Base-by-base conservation (phyloP, 768 basidiomycete genomes). In the Naganishia onofrii region DNA sequence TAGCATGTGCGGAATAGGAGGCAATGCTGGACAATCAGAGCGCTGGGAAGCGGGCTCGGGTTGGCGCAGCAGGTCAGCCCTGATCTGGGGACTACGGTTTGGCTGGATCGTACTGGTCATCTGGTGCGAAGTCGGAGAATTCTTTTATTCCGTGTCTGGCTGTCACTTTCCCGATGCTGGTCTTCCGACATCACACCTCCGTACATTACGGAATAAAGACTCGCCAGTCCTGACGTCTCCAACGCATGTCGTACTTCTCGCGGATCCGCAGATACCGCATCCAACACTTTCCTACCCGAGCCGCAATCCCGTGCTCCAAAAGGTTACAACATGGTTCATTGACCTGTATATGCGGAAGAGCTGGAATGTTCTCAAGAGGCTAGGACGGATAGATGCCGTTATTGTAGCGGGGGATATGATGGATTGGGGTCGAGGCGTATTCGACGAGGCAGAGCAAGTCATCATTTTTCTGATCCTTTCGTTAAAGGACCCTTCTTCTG, bases 371-470 rank as follows among this genome's bases (percentile, higher is more conserved):
- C 87, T 87, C 3, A 83, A 86, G 64, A 81, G 83, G 7, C 83
- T 86, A 66, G 82, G 79, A 31, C 76, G 80, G 29, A 90, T 93
- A 8, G 87, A 95, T 77, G 85, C 82, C 17, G 86, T 95, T 5
- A 82, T 96, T 1, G 90, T 95, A 72, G 83, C 93, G 26, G 94
- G 94, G 44, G 93, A 96, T 78, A 90, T 95, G 91, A 87, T 95
- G 87, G 92, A 95, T 75, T 87, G 86, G 66, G 93, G 92, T 0
- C 84, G 91, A 66, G 83, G 85, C 31, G 83, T 83, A 26, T 89
- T 89, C 85, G 78, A 85, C 3, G 84, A 86, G 58, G 80, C 79
- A 53, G 88, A 93, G 94, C 93, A 77, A 79, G 90, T 85, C 12
- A 21, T 15, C 26, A 1, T 23, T 29, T 38, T 6, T 15, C 26